phyloP scores from a whole-genome alignment of 768 basidiomycete species.

The Macrolepiota dolichaula region DNA sequence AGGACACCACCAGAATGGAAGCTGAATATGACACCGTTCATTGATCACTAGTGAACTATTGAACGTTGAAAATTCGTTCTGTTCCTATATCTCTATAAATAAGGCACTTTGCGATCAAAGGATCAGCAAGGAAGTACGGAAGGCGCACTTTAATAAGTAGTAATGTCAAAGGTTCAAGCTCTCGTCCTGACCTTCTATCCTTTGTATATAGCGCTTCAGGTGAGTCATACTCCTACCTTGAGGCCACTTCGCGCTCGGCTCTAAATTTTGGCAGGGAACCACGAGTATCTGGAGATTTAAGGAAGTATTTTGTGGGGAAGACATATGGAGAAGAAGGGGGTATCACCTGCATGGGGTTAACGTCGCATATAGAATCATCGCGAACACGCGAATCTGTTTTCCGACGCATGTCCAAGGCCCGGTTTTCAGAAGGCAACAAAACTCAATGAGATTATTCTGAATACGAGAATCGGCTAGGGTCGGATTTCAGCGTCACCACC shows the following conservation, averaged over 20 bases:
- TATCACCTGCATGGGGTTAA: too few species aligned
- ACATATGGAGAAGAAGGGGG: constrained; percentile 23
- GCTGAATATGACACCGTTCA: too few species aligned
- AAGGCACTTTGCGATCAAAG: not conserved
- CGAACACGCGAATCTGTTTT: too few species aligned
- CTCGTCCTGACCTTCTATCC: not conserved
- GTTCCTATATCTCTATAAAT: not conserved
- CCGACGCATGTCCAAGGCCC: constrained; percentile 35
- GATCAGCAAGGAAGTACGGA: not conserved
- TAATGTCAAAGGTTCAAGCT: too few species aligned
- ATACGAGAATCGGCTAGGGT: constrained; percentile 56
- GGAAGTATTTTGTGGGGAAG: constrained; percentile 49
- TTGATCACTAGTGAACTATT: too few species aligned
- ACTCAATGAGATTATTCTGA: constrained; percentile 34
- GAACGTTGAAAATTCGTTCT: too few species aligned
- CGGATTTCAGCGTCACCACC: constrained; percentile 41
- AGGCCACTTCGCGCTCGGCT: constrained; percentile 21
- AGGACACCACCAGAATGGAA: too few species aligned
- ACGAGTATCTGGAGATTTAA: constrained; percentile 50
- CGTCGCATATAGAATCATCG: too few species aligned
- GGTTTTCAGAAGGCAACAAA: constrained; percentile 39
- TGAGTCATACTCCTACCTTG: constrained; percentile 40
- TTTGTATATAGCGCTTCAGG: constrained; percentile 31
- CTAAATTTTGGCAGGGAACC: constrained; percentile 36
- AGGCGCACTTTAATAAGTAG: not conserved